A percentile compares a stretch with the other conserved stretches of the same genome.
These are phyloP conservation scores for Avena eriantha DNA, from an alignment of 176 grass and related monocot species.

Conservation along the genomic window DNA sequence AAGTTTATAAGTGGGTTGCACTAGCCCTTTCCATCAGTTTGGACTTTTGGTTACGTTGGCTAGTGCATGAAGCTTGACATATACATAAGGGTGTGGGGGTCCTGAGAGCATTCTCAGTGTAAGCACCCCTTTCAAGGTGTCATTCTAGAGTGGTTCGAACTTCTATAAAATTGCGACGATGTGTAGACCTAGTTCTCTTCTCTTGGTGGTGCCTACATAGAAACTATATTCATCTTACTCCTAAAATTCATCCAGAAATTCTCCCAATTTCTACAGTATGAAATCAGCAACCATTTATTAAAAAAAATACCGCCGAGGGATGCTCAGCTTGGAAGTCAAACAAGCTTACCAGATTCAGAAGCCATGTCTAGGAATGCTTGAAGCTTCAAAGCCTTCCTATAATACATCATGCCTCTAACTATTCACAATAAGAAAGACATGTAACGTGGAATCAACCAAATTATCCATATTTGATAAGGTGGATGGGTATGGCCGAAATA, in stretches of 20 bases:
- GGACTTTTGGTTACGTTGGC: too few species aligned
- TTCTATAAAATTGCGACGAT: not conserved
- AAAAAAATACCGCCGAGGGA: slow-evolving; percentile 28
- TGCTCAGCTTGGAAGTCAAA: slow-evolving; percentile 26
- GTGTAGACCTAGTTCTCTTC: slow-evolving; percentile 16
- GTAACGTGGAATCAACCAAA: slow-evolving; percentile 26
- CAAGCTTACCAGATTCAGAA: slow-evolving; percentile 76
- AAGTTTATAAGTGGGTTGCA: too few species aligned
- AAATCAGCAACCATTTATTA: slow-evolving; percentile 28
- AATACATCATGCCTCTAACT: slow-evolving; percentile 99
- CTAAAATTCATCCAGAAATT: not conserved
- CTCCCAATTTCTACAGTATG: not conserved
- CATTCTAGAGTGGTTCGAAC: not conserved
- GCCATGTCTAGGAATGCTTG: slow-evolving; percentile 99
- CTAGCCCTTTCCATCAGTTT: too few species aligned
- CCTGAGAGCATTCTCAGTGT: not conserved
- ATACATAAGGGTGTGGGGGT: not conserved
- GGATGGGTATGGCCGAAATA: slow-evolving; percentile 40
- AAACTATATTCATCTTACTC: not conserved
- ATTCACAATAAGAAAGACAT: slow-evolving; percentile 38
- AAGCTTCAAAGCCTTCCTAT: slow-evolving; percentile 89
- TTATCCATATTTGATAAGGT: slow-evolving; percentile 16
- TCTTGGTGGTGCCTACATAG: not conserved
- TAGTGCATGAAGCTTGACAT: too few species aligned
- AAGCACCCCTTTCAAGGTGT: not conserved